Base-by-base conservation (phyloP, 495 filamentous ascomycete species). In the Penicillium longicatenatum region DNA sequence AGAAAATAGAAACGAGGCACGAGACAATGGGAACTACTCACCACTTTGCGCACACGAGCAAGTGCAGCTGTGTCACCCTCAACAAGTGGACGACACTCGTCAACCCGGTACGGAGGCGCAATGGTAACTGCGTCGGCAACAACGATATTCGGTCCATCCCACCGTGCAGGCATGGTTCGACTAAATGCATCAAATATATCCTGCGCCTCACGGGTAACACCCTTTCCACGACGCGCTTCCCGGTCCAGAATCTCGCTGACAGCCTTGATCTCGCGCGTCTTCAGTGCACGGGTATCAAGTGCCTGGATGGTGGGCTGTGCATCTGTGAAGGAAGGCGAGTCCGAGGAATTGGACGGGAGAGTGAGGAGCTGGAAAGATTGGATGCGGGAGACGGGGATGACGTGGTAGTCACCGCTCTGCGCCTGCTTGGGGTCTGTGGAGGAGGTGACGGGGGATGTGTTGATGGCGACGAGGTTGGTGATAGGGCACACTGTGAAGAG, bases 171-270 rank as follows among this genome's bases (percentile, higher is more conserved):
- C 76, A 88, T 86, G 62, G 82, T 86, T 57, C 84, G 77, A 50
- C 74, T 76, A 50, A 90, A 75, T 3, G 79, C 79, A 72, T 90
- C 85, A 60, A 88, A 90, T 12, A 90, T 78, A 43, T 88, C 87
- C 67, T 90, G 87, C 20, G 80, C 86, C 58, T 89, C 87, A 47
- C 75, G 81, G 29, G 76, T 84, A 16, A 89, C 87, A 7, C 82
- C 84, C 63, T 82, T 85, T 10, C 86, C 86, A 47, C 78, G 76
- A 43, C 70, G 79, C 16, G 77, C 74, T 52, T 85, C 83, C 16
- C 70, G 68, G 51, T 86, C 83, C 39, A 82, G 79, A 42, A 86
- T 64, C 33, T 81, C 78, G 33, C 71, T 67, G 17, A 87, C 65
- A 10, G 81, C 80, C 47, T 74, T 80, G 19, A 78, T 76, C 66